These are phyloP conservation scores for Claviceps sp. DNA, from an alignment of 2,329 filamentous ascomycete genomes.

Conservation along the genomic window DNA sequence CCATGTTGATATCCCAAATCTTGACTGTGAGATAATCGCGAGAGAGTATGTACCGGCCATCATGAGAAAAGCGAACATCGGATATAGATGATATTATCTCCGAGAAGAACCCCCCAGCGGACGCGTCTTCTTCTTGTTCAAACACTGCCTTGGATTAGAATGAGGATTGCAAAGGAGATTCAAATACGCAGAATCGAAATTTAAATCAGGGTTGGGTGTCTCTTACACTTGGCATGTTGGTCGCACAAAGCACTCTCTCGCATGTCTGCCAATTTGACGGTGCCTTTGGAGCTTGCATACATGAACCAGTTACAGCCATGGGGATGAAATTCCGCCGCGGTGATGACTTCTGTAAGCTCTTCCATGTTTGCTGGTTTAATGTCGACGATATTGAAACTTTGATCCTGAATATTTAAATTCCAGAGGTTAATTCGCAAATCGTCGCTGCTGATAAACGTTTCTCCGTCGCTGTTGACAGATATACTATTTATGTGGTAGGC, in stretches of 20 bases:
- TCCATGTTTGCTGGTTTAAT: constrained; percentile 99
- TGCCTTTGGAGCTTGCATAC: constrained; percentile 98
- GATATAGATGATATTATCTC: constrained; percentile 99
- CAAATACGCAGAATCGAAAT: too few relatives aligned
- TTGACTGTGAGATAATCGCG: constrained; percentile 98
- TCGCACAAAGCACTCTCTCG: constrained; percentile 92
- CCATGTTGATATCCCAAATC: constrained; percentile 99
- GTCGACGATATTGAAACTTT: constrained; percentile 99
- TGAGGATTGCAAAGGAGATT: not conserved
- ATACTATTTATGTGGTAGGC: constrained; percentile 99
- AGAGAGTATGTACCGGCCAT: constrained; percentile 93
- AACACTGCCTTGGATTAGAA: constrained; percentile 53
- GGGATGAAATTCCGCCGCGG: constrained; percentile 93
- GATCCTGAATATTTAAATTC: constrained; percentile 98
- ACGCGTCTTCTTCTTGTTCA: constrained; percentile 95
- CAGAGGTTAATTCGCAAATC: constrained; percentile 95
- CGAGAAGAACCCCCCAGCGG: constrained; percentile 95
- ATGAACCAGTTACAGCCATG: constrained; percentile 99
- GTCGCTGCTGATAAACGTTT: constrained; percentile 98
- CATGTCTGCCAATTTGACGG: constrained; percentile 98
- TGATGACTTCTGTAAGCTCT: constrained; percentile 97
- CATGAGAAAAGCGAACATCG: constrained; percentile 92
- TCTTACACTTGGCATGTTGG: constrained; percentile 78
- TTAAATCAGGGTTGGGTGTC: not conserved
- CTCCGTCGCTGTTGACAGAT: constrained; percentile 98